Evolutionary conservation across 495 filamentous ascomycete species (phyloP), one percentile per base, ranked within the genome.

Genomic region (Neurospora sp.): DNA sequence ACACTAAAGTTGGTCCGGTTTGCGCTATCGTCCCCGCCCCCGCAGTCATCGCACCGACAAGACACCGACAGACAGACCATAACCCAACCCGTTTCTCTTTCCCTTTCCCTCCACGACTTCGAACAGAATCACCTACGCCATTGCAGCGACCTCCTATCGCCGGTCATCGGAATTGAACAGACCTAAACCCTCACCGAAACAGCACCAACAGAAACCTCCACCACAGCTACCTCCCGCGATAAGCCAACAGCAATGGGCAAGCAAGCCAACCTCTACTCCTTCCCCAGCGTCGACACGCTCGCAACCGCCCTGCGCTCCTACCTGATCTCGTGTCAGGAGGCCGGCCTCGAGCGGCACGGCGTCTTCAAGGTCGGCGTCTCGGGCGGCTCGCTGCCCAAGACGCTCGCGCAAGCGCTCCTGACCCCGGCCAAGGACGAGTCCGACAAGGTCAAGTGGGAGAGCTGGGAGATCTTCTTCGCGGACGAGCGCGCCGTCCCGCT

Each of bases 401-500:
- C 91, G 37, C 92, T 99, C 31, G 93, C 94, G 22, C 78, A 84
- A 61, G 92, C 94, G 3, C 89, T 99, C 10, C 88, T 98, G 4
- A 80, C 89, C 1, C 82, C 85, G 1, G 88, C 86, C 42, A 80
- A 83, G 12, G 89, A 90, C 37, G 90, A 93, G 73, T 85, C 82
- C 8, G 82, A 93, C 71, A 82, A 89, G 69, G 81, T 94, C 71
- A 84, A 90, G 75, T 98, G 95, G 85, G 84, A 85, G 78, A 94
- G 92, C 78, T 99, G 96, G 96, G 91, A 98, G 76, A 92, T 99
- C 79, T 99, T 98, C 87, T 98, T 97, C 83, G 95, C 95, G 74
- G 96, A 99, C 77, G 96, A 99, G 87, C 93, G 96, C 75, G 91
- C 91, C 38, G 96, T 99, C 39, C 93, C 96, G 10, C 90, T 98